Conservation (phyloP, 768 basidiomycete genomes). For the Dioszegia hungarica region DNA sequence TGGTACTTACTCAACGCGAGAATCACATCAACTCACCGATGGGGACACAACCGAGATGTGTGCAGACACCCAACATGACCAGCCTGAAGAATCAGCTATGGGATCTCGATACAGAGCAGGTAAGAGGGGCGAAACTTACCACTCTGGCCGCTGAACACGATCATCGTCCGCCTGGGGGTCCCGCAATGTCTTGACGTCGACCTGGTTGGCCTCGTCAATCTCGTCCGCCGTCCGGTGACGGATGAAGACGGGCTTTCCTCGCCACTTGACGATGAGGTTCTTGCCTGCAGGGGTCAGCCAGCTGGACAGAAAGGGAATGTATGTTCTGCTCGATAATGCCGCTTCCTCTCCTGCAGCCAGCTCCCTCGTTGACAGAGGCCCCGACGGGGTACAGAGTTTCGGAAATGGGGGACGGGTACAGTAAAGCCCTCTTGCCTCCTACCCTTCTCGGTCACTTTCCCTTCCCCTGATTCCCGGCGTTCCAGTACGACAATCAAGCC, state of each 20-base stretch:
- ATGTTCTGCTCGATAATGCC: too few species aligned
- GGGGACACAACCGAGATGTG: slow-evolving; percentile 96
- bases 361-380: too few species aligned
- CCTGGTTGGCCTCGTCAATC: slow-evolving; percentile 81
- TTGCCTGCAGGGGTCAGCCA: slow-evolving; percentile 22
- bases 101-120: not conserved
- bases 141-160: slow-evolving; percentile 89
- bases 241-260: slow-evolving; percentile 99
- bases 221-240: slow-evolving; percentile 87
- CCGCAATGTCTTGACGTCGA: slow-evolving; percentile 79
- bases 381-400: too few species aligned
- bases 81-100: slow-evolving; percentile 40
- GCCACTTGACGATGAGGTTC: slow-evolving; percentile 64
- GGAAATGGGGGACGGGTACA: too few species aligned
- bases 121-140: slow-evolving; percentile 58
- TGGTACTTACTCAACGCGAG: not conserved
- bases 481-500: too few species aligned
- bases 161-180: slow-evolving; percentile 89
- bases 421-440: too few species aligned
- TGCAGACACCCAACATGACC: slow-evolving; percentile 57
- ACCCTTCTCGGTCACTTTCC: too few species aligned
- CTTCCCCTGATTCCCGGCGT: too few species aligned
- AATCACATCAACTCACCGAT: slow-evolving; percentile 60
- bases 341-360: too few species aligned
- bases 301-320: too few species aligned